Conservation (phyloP, 176 grass and related monocot species). For the Oryza australiensis region DNA sequence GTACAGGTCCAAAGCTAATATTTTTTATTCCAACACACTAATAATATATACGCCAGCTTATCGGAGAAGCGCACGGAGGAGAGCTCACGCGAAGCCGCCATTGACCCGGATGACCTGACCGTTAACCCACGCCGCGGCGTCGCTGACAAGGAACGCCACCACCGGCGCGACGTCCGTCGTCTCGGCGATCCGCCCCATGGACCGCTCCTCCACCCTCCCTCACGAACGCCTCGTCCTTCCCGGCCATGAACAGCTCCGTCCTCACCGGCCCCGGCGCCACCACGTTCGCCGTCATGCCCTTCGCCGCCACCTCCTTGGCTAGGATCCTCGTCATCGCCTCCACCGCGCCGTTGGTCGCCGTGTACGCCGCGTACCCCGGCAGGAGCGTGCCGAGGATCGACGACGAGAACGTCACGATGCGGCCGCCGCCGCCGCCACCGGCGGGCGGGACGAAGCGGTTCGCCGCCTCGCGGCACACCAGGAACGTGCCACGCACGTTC, state of each 20-base stretch:
- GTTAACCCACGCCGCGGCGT: constrained; percentile 53
- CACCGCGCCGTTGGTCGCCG: constrained; percentile 64
- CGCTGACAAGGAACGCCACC: constrained; percentile 53
- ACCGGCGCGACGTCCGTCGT: constrained; percentile 54
- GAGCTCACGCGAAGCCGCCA: constrained; percentile 47
- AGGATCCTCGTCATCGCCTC: constrained; percentile 77
- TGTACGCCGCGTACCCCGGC: constrained; percentile 55
- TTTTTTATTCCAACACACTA: no score
- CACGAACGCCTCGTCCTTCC: constrained; percentile 58
- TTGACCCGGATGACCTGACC: constrained; percentile 66
- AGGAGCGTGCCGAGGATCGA: constrained; percentile 44
- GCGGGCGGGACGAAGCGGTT: constrained; percentile 3
- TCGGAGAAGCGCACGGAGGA: neutral
- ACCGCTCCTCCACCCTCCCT: constrained; percentile 19
- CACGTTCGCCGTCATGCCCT: constrained; percentile 59
- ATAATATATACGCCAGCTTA: neutral
- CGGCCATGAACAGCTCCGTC: constrained; percentile 55
- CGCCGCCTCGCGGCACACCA: constrained; percentile 63
- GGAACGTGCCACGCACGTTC: constrained; percentile 66
- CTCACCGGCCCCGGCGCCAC: constrained; percentile 64
- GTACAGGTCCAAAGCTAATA: no score
- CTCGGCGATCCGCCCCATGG: constrained; percentile 50
- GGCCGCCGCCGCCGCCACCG: constrained; percentile 37
- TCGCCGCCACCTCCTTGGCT: constrained; percentile 62
- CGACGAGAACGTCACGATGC: constrained; percentile 60